Base-by-base conservation (phyloP, 208 protist genomes). In the Leishmania tropica region DNA sequence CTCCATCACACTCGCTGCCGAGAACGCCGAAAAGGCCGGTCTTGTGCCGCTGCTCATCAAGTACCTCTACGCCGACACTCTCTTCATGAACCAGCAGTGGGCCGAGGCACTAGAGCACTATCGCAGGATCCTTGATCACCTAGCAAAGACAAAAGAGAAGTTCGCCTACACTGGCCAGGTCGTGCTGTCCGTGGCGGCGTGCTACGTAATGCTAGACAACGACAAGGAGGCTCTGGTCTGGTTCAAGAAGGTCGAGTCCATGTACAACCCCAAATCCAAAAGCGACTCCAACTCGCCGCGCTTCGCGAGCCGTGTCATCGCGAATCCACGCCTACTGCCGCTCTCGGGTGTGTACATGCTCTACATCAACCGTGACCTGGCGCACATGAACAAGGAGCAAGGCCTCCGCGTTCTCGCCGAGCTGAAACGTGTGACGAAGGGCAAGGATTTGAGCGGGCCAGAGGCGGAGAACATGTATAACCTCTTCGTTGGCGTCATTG, bases 1-100 rank as follows among this genome's bases (percentile, higher is more conserved):
- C 37, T 88, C 87, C 76, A 97, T 98, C 84, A 88, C 89, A 17
- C 75, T 86, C 28, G 91, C 95, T 5, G 92, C 87, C n/a, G 84
- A 83, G n/a, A 96, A 98, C 76, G 93, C 93, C 21, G 90, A 95
- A 80, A 81, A 81, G 42, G 92, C 76, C 42, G 93, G 94, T 28
- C 76, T 96, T 19, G 87, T 90, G 51, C 95, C 95, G 35, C 84
- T 97, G 8, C 88, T 98, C 31, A 94, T 98, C 79, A 90, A 92
- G 67, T 98, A 98, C 87, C 85, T 98, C 51, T 88, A 93, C 76
- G 95, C 95, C 51, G 95, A 98, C 85, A 98, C 95, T 11, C 92
- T 98, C 81, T 98, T 96, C 80, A 98, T 98, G 95, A 86, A 96
- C 78, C 92, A 95, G 85, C 84, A 94, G 74, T 98, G 92, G 92